phyloP scores from a whole-genome alignment of 2,329 filamentous ascomycete genomes.

The Dichotomopilus funicola region DNA sequence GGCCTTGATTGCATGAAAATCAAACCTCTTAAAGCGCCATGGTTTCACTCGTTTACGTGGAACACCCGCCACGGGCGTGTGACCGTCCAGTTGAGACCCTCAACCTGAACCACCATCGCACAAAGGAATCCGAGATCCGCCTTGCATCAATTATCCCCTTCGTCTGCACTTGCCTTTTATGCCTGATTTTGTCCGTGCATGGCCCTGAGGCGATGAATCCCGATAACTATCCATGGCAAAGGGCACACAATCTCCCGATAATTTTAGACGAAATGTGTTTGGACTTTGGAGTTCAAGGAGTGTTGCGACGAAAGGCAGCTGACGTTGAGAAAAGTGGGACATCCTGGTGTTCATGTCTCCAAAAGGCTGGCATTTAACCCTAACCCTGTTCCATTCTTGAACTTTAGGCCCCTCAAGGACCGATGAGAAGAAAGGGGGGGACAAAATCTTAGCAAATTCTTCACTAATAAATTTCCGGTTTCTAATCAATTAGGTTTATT shows the following conservation, averaged over 20 bases:
- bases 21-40: background rate
- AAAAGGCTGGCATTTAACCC: background rate
- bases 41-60: background rate
- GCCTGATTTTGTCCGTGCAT: constrained; percentile 24
- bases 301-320: background rate
- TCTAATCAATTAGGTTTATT: no score
- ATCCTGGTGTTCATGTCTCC: no score
- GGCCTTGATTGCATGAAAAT: background rate
- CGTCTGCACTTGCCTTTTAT: constrained; percentile 21
- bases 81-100: background rate
- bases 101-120: background rate
- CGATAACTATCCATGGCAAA: constrained; percentile 17
- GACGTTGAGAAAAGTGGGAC: constrained; percentile 13
- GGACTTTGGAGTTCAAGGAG: no score
- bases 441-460: no score
- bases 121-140: background rate
- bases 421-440: no score
- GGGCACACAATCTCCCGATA: no score
- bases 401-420: no score
- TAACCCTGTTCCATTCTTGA: background rate
- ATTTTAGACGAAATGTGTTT: no score
- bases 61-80: background rate
- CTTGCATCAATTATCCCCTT: background rate
- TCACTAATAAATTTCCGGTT: no score
- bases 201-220: constrained; percentile 16